Evolutionary conservation across 345 rosid genomes (phyloP).

Genomic region (Turnera subulata): DNA sequence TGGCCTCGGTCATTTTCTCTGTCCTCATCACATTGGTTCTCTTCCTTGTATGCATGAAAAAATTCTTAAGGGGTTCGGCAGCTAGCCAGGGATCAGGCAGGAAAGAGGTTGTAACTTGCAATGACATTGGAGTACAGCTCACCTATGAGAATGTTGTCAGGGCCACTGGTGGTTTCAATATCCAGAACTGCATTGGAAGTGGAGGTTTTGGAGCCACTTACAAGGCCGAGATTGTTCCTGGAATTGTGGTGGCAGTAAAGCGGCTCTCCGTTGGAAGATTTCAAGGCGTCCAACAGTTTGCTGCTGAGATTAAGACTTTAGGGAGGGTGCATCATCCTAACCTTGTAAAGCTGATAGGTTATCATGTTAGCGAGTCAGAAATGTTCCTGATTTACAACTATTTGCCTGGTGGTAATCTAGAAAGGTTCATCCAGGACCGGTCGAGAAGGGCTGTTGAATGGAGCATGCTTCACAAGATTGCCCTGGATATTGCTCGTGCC

Average conservation of each 20-base stretch:
- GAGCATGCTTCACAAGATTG: slow-evolving; percentile 50
- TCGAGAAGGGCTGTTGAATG: slow-evolving; percentile 36
- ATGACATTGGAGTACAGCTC: slow-evolving; percentile 34
- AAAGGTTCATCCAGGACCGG: slow-evolving; percentile 47
- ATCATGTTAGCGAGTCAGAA: slow-evolving; percentile 45
- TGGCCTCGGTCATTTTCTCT: slow-evolving; percentile 30
- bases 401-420: slow-evolving; percentile 51
- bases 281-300: slow-evolving; percentile 52
- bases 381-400: slow-evolving; percentile 53
- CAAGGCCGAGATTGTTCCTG: slow-evolving; percentile 46
- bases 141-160: slow-evolving; percentile 49
- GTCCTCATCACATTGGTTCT: slow-evolving; percentile 31
- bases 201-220: slow-evolving; percentile 57
- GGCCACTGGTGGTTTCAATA: slow-evolving; percentile 45
- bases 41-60: slow-evolving; percentile 35
- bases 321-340: slow-evolving; percentile 49
- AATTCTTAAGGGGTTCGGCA: slow-evolving; percentile 28
- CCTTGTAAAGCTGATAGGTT: slow-evolving; percentile 50
- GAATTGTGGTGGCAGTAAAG: slow-evolving; percentile 47
- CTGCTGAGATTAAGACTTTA: slow-evolving; percentile 48
- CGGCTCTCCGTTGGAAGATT: slow-evolving; percentile 49
- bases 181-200: slow-evolving; percentile 47
- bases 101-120: slow-evolving; percentile 42
- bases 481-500: slow-evolving; percentile 50
- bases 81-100: slow-evolving; percentile 30